Conservation (phyloP, 179 eudicot species). For the Heliamphora pulchella region DNA sequence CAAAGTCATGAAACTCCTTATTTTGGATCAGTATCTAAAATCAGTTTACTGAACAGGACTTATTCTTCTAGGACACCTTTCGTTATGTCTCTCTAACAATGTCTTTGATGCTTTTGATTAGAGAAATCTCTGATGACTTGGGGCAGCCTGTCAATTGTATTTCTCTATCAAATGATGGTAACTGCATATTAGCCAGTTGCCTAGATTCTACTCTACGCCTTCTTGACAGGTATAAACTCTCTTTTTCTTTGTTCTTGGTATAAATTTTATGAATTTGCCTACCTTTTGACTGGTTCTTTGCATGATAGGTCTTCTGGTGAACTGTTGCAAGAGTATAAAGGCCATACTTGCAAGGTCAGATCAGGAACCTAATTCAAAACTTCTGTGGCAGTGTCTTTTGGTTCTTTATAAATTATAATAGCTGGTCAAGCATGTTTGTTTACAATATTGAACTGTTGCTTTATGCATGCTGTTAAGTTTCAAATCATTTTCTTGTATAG, state of each 20-base stretch:
- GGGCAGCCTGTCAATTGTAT: constrained; percentile 94
- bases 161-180: constrained; percentile 80
- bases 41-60: not conserved
- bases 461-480: not conserved
- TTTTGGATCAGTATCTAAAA: not conserved
- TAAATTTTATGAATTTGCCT: not conserved
- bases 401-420: not conserved
- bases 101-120: constrained; percentile 22
- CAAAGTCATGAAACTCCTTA: constrained; percentile 2
- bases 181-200: constrained; percentile 85
- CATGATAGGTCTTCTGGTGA: constrained; percentile 66
- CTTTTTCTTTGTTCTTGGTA: not conserved
- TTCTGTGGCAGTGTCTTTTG: not conserved
- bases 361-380: not conserved
- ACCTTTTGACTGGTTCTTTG: constrained; percentile 6
- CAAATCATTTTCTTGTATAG: not conserved
- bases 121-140: constrained; percentile 81
- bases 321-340: constrained; percentile 86
- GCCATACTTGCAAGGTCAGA: constrained; percentile 88
- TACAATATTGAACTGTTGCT: not conserved
- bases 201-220: constrained; percentile 89
- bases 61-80: not conserved
- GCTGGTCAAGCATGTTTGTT: not conserved
- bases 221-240: constrained; percentile 57
- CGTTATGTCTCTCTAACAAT: constrained; percentile 10